A percentile compares a stretch with the other conserved stretches of the same genome.
Evolutionary conservation across 1,139 yeast genomes (phyloP).

Genomic region (Suhomyces atakaporum): DNA sequence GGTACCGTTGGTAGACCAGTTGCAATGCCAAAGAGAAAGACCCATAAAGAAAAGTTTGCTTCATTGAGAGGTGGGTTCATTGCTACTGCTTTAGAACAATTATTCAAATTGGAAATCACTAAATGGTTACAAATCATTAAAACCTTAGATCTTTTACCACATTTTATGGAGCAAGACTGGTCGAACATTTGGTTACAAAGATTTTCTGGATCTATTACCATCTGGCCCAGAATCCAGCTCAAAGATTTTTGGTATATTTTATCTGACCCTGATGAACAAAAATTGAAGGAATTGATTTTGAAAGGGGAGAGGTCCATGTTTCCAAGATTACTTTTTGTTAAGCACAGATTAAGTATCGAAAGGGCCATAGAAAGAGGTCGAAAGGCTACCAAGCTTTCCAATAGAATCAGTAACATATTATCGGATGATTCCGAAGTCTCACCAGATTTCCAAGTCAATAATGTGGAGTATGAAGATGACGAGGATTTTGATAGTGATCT

Average conservation of each 20-base stretch:
- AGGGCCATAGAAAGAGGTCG: conserved; percentile 60
- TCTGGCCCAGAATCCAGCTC: conserved; percentile 68
- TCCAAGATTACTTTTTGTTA: conserved; percentile 66
- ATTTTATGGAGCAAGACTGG: conserved; percentile 77
- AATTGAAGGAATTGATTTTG: conserved; percentile 54
- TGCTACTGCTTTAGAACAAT: conserved; percentile 70
- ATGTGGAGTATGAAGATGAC: conserved; percentile 20
- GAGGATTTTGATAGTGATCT: conserved; percentile 23
- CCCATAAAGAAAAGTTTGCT: conserved; percentile 38
- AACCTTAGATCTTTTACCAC: conserved; percentile 67
- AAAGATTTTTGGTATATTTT: conserved; percentile 65
- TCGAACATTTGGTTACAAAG: conserved; percentile 73
- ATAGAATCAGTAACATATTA: conserved; percentile 10
- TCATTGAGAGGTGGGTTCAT: conserved; percentile 74
- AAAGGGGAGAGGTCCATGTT: conserved; percentile 69
- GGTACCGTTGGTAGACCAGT: conserved; percentile 85
- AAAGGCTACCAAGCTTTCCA: conserved; percentile 23
- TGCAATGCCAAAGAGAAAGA: conserved; percentile 52
- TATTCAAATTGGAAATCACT: conserved; percentile 67
- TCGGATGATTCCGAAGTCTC: conserved; percentile 10
- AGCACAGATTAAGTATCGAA: conserved; percentile 64
- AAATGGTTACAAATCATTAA: conserved; percentile 75
- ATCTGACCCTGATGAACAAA: conserved; percentile 65
- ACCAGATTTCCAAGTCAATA: conserved; percentile 14
- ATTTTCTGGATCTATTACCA: conserved; percentile 73